A percentile compares a stretch with the other conserved stretches of the same genome.
Evolutionary conservation across 2,329 filamentous ascomycete species (phyloP).

Genomic region (Nemania sp.): DNA sequence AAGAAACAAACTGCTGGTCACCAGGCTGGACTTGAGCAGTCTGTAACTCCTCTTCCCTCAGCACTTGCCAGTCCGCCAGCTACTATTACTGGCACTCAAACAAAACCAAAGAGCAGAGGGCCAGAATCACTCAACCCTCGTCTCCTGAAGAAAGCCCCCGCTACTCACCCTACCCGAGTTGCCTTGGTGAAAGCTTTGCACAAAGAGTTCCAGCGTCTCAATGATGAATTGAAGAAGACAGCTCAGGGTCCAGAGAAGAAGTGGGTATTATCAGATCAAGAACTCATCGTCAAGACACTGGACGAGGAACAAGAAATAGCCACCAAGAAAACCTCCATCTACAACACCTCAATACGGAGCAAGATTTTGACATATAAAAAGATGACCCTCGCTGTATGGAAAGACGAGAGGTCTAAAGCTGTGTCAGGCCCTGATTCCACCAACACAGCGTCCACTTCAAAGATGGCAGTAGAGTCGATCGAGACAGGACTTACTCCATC

Average conservation of each 20-base stretch:
- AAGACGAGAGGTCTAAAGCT: slow-evolving; percentile 55
- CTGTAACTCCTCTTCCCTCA: background rate
- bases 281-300: slow-evolving; percentile 69
- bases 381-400: slow-evolving; percentile 75
- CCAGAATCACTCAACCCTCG: slow-evolving; percentile 69
- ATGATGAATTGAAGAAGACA: slow-evolving; percentile 62
- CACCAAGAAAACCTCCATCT: slow-evolving; percentile 69
- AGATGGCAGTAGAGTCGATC: slow-evolving; percentile 54
- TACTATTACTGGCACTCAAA: slow-evolving; percentile 18
- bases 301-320: slow-evolving; percentile 82
- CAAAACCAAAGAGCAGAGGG: slow-evolving; percentile 36
- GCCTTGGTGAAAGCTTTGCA: slow-evolving; percentile 67
- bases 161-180: slow-evolving; percentile 59
- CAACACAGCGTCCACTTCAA: slow-evolving; percentile 43
- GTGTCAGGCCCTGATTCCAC: slow-evolving; percentile 41
- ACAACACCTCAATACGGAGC: slow-evolving; percentile 83
- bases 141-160: slow-evolving; percentile 61
- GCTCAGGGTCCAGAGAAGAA: slow-evolving; percentile 53
- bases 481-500: slow-evolving; percentile 69
- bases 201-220: slow-evolving; percentile 68
- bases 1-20: slow-evolving; percentile 1
- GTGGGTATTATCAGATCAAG: slow-evolving; percentile 66
- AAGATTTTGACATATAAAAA: slow-evolving; percentile 76
- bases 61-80: background rate
- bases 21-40: slow-evolving; percentile 8